Base-by-base conservation (phyloP, 805 yeast genomes). In the Metschnikowia proteae region DNA sequence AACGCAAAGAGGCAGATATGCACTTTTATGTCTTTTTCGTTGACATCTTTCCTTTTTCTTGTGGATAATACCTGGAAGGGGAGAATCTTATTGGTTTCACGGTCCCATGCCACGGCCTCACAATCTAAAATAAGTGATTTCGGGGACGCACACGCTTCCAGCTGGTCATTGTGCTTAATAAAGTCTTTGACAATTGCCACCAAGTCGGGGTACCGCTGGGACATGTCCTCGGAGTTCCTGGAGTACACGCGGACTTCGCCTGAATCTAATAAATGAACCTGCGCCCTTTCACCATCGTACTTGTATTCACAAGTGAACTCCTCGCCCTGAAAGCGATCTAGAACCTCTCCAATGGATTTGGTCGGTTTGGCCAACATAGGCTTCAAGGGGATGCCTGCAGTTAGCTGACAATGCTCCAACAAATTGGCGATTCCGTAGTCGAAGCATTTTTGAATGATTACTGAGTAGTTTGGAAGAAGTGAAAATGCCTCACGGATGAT, bases 341-440 rank as follows among this genome's bases (percentile, higher is more conserved):
- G 74, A 1, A 94, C 88, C 63, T 94, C 99, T n/a, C 86, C 80
- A 32, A 94, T 84, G 1, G 97, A 80, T 62, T 94, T 92, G 0
- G 98, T 92, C 2, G 99, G 99, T 63, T 92, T 94, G 5, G 99
- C 99, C 60, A 94, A 79, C 99, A 94, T 94, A 0, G 99, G 99
- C 63, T 91, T 92, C 58, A 94, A 74, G 0, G 99, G 99, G 4
- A 94, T 83, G 1, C 98, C 98, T 0, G 99, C 96, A 7, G 84
- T 82, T 52, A 94, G 70, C 35, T 81, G 82, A 58, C 95, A 83
- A 55, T 83, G 79, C 7, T 84, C 83, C 42, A 78, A 70, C 37
- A 94, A 62, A 33, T 85, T 73, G 56, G 74, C 66, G 2, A 92
- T 75, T 0, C 98, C 98, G 57, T 81, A 61, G 38, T 82, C 71